phyloP scores from a whole-genome alignment of 169 alveolate species.

The Amoebophrya sp. region DNA sequence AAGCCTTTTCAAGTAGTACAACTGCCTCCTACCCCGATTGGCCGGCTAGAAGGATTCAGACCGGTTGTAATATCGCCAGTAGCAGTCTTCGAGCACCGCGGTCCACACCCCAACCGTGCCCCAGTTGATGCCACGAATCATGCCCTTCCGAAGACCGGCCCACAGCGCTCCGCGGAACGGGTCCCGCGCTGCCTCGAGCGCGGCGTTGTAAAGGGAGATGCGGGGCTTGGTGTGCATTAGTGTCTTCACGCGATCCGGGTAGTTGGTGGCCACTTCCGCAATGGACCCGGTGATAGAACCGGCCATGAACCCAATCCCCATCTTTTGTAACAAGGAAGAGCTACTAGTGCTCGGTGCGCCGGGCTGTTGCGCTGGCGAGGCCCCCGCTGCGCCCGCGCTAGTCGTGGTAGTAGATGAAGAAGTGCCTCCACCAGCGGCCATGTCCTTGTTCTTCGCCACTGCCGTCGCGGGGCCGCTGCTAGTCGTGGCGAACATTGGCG shows the following conservation, averaged over 20 bases:
- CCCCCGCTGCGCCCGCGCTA: not conserved
- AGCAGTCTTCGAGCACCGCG: not conserved
- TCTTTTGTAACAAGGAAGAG: not conserved
- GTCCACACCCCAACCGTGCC: not conserved
- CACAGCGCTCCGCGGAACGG: constrained; percentile 27
- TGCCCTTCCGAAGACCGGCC: constrained; percentile 13
- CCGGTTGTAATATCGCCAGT: not conserved
- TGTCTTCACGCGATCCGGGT: not conserved
- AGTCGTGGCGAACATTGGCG: not conserved
- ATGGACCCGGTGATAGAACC: not conserved
- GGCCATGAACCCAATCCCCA: not conserved
- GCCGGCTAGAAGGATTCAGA: no score
- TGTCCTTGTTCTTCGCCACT: no score
- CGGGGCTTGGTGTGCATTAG: not conserved
- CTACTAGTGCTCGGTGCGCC: not conserved
- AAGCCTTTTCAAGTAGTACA: no score
- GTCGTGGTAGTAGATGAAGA: no score
- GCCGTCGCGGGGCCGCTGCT: no score
- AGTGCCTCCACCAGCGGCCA: no score
- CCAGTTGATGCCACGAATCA: constrained; percentile 24
- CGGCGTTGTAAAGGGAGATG: not conserved
- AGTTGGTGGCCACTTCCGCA: constrained; percentile 20
- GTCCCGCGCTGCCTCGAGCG: not conserved
- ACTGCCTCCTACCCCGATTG: no score
- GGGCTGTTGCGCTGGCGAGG: not conserved